A percentile compares a stretch with the other conserved stretches of the same genome.
Conservation (phyloP, 129 eudicot species). For the Apium graveolens region DNA sequence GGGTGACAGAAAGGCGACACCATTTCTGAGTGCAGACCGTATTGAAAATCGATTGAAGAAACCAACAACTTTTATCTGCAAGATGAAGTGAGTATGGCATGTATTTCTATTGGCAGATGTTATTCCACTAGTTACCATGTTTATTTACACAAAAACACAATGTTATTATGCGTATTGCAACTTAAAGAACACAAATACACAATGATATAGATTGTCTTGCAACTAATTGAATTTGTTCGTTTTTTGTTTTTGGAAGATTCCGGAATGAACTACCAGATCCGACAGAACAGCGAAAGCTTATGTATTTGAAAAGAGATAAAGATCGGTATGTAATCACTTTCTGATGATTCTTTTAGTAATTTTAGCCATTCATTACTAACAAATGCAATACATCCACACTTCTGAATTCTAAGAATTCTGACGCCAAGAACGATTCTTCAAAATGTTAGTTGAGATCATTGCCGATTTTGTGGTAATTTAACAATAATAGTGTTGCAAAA, state of each 20-base stretch:
- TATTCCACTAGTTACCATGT: too few species aligned
- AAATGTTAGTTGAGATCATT: not conserved
- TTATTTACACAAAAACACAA: not conserved
- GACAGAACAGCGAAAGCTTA: conserved; percentile 73
- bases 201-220: not conserved
- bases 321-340: conserved; percentile 48
- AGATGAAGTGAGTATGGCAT: conserved; percentile 74
- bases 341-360: not conserved
- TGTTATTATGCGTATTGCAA: not conserved
- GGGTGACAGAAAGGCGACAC: conserved; percentile 64
- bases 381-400: not conserved
- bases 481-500: not conserved
- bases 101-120: not conserved
- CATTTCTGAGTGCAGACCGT: conserved; percentile 52
- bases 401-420: not conserved
- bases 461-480: not conserved
- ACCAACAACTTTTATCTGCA: conserved; percentile 89
- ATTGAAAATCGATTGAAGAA: conserved; percentile 77
- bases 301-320: conserved; percentile 54
- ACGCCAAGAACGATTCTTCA: not conserved
- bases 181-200: not conserved
- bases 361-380: not conserved
- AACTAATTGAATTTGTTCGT: not conserved
- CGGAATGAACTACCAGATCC: conserved; percentile 90
- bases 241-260: conserved; percentile 52